Conservation (phyloP, 371 early-diverging fungal species). For the Umbelopsis sp. region DNA sequence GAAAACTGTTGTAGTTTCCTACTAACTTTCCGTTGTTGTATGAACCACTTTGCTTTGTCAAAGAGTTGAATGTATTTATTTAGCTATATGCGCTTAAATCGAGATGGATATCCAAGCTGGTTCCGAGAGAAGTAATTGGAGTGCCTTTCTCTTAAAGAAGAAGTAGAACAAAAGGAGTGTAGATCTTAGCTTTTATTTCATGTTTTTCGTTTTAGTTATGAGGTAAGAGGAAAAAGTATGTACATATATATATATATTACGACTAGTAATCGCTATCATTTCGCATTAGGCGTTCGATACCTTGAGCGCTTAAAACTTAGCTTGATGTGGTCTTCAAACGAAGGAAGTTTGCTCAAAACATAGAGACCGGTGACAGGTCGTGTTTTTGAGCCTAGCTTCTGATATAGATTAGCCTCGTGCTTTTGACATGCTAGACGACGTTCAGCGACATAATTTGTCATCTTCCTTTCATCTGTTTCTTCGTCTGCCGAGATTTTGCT, state of each 20-base stretch:
- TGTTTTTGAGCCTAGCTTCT: not conserved
- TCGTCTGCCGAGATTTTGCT: constrained; percentile 7
- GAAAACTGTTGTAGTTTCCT: too few species aligned
- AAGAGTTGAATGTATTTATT: too few species aligned
- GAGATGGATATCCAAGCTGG: too few species aligned
- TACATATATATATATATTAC: not conserved
- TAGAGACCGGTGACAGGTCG: constrained; percentile 26
- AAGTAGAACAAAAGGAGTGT: too few species aligned
- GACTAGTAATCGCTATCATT: not conserved
- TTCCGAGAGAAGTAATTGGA: too few species aligned
- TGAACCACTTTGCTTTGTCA: too few species aligned
- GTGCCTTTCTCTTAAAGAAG: too few species aligned
- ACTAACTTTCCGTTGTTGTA: too few species aligned
- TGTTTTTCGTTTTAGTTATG: too few species aligned
- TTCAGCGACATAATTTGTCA: constrained; percentile 11
- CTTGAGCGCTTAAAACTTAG: constrained; percentile 11
- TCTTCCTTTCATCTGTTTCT: constrained; percentile 21
- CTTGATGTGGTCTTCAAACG: constrained; percentile 23
- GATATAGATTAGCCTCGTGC: not conserved
- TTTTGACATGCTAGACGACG: constrained; percentile 17
- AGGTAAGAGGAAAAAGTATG: not conserved
- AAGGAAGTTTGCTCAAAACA: constrained; percentile 24
- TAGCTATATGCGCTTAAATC: too few species aligned
- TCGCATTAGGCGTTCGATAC: not conserved
- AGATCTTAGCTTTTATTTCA: too few species aligned